A percentile compares a stretch with the other conserved stretches of the same genome.
phyloP scores from a whole-genome alignment of 495 filamentous ascomycete genomes.

The Penicillium robsamsonii region DNA sequence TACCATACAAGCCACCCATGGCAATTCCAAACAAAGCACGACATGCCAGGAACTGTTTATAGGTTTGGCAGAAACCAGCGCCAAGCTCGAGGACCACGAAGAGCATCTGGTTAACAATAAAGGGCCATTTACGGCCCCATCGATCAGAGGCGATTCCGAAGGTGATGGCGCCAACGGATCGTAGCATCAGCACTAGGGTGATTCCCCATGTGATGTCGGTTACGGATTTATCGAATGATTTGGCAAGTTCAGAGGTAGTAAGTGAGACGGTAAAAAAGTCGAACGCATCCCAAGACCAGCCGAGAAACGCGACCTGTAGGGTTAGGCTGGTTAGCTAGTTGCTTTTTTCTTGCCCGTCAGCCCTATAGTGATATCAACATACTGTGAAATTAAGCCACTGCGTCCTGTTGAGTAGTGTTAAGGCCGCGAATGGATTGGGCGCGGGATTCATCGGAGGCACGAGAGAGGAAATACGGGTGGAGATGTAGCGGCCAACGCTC shows the following conservation, averaged over 20 bases:
- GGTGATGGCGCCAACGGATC: constrained; percentile 85
- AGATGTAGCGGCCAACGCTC: constrained; percentile 59
- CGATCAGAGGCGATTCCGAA: constrained; percentile 82
- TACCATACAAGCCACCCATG: constrained; percentile 88
- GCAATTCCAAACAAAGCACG: constrained; percentile 85
- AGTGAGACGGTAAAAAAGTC: constrained; percentile 91
- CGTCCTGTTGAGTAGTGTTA: constrained; percentile 64
- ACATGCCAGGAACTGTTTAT: constrained; percentile 73
- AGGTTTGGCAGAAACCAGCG: constrained; percentile 76
- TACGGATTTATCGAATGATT: constrained; percentile 62
- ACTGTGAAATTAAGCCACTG: constrained; percentile 86
- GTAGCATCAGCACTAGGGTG: constrained; percentile 80
- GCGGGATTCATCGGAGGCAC: constrained; percentile 74
- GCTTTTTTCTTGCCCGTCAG: background rate
- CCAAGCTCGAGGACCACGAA: constrained; percentile 79
- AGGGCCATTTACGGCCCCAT: constrained; percentile 87
- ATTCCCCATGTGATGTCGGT: constrained; percentile 90
- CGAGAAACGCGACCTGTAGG: constrained; percentile 54
- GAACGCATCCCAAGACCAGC: constrained; percentile 84
- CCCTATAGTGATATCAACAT: constrained; percentile 15
- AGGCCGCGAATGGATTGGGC: constrained; percentile 71
- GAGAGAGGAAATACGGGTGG: constrained; percentile 69
- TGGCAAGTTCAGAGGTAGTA: constrained; percentile 65
- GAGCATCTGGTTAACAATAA: constrained; percentile 76
- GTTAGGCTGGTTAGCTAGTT: constrained; percentile 7